These are phyloP conservation scores for Monilinia fructicola DNA, from an alignment of 2,329 filamentous ascomycete genomes.

Conservation along the genomic window DNA sequence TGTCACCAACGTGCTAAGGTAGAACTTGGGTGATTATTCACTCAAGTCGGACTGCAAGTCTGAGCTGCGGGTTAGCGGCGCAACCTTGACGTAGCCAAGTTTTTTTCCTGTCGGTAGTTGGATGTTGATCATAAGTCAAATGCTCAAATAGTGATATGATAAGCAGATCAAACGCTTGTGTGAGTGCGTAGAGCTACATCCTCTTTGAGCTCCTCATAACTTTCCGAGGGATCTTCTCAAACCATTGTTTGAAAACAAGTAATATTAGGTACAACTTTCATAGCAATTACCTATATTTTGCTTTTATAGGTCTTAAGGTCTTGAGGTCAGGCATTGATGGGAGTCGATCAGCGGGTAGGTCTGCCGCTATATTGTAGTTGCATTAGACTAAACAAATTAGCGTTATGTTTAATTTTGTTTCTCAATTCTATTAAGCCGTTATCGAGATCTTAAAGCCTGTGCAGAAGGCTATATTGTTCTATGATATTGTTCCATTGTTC, in stretches of 20 bases:
- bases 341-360: constrained; percentile 4
- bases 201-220: background rate
- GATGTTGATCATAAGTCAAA: constrained; percentile 9
- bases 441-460: background rate
- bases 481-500: background rate
- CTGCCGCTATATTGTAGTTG: background rate
- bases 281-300: background rate
- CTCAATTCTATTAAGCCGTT: background rate
- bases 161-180: constrained; percentile 8
- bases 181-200: background rate
- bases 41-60: background rate
- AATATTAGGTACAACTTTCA: background rate
- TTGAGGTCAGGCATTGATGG: constrained; percentile 10
- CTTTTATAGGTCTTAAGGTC: background rate
- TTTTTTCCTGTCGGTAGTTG: constrained; percentile 15
- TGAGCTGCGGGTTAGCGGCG: background rate
- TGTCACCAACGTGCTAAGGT: too few relatives aligned
- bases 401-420: background rate
- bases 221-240: background rate
- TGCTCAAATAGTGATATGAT: background rate
- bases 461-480: constrained; percentile 4
- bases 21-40: background rate
- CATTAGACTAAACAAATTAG: background rate
- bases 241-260: background rate
- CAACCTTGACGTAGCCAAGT: background rate